phyloP scores from a whole-genome alignment of 495 filamentous ascomycete species.

The Xylaria acuta region DNA sequence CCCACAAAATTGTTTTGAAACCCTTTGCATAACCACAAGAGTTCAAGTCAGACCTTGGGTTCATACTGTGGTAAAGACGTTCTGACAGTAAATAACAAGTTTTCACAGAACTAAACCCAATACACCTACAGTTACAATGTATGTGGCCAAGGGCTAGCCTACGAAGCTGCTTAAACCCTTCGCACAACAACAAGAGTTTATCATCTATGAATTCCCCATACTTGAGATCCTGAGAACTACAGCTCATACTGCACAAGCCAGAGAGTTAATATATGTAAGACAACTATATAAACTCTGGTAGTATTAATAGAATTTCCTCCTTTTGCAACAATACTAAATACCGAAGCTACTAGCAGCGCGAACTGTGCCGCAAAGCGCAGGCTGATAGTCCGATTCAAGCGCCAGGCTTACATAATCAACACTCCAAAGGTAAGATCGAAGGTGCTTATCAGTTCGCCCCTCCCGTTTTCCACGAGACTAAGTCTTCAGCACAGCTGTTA shows the following conservation, averaged over 20 bases:
- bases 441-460: neutral
- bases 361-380: neutral
- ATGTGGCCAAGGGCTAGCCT: too few relatives aligned
- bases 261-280: neutral
- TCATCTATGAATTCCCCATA: too few relatives aligned
- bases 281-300: neutral
- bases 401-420: neutral
- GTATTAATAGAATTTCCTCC: neutral
- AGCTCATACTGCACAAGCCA: neutral
- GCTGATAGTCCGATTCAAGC: neutral
- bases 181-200: too few relatives aligned
- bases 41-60: neutral
- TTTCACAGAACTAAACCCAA: neutral
- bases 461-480: neutral
- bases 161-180: too few relatives aligned
- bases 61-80: neutral
- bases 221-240: too few relatives aligned
- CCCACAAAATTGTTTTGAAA: neutral
- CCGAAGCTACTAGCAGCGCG: neutral
- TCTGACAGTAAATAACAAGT: neutral
- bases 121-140: too few relatives aligned
- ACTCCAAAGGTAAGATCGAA: neutral
- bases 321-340: neutral
- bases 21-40: too few relatives aligned
- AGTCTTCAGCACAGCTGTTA: neutral